Evolutionary conservation across 1,284 basidiomycete species (phyloP).

Genomic region (Phylloboletellus chloephorus): DNA sequence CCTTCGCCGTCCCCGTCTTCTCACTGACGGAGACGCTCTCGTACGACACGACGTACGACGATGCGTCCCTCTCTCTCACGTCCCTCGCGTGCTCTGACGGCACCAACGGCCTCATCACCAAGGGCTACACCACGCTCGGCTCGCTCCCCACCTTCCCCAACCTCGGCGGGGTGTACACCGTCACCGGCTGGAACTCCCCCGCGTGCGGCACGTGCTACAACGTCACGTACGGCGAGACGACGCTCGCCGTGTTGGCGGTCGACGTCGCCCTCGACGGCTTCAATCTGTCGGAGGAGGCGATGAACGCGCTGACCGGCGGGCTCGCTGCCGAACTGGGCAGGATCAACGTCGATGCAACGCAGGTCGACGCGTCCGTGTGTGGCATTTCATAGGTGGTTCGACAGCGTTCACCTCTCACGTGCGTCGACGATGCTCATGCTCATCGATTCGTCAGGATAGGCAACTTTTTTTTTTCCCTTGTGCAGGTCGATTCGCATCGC

Average conservation of each 20-base stretch:
- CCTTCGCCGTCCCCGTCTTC: slow-evolving; percentile 15
- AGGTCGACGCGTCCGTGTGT: slow-evolving; percentile 26
- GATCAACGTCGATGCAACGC: slow-evolving; percentile 16
- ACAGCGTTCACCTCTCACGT: neutral
- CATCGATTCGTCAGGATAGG: too few species aligned
- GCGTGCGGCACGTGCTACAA: slow-evolving; percentile 34
- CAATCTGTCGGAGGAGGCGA: slow-evolving; percentile 33
- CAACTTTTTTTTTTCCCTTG: too few species aligned
- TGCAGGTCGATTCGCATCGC: too few species aligned
- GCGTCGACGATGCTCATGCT: slow-evolving; percentile 9
- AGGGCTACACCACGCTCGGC: slow-evolving; percentile 43
- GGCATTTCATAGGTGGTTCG: slow-evolving; percentile 14
- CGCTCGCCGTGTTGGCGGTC: slow-evolving; percentile 29
- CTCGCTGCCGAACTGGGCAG: slow-evolving; percentile 27
- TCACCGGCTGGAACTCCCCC: slow-evolving; percentile 31
- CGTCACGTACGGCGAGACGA: slow-evolving; percentile 23
- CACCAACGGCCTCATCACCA: slow-evolving; percentile 35
- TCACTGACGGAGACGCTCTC: slow-evolving; percentile 17
- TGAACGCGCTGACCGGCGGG: slow-evolving; percentile 33
- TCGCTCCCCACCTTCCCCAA: slow-evolving; percentile 47
- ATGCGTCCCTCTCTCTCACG: slow-evolving; percentile 28
- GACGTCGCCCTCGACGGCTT: slow-evolving; percentile 32
- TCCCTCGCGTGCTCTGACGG: slow-evolving; percentile 49
- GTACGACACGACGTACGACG: slow-evolving; percentile 39
- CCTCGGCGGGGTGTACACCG: slow-evolving; percentile 42